Evolutionary conservation across 2,329 filamentous ascomycete species (phyloP), one percentile per base, ranked within the genome.

Genomic region (Colletotrichum chlorophyti): DNA sequence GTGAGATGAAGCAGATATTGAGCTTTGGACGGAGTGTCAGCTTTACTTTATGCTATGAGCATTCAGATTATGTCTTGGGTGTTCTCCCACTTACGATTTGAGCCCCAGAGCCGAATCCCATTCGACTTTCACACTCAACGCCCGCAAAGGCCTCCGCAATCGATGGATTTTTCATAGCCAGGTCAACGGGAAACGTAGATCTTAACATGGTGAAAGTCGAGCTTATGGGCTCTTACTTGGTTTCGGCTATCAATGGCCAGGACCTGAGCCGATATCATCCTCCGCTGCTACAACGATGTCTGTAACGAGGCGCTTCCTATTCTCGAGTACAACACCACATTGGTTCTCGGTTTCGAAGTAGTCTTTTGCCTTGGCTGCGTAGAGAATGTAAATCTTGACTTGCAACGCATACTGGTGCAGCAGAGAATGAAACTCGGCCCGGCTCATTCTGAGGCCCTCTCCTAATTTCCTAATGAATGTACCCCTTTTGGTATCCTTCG

Each of bases 401-500:
- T 34, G 6, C 8, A 27, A 17, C 10, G 31, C 41, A 24, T 53
- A 53, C 6, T 38, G 40, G 15, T 53, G 42, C 31, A 53, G 32
- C 21, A 45, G 24, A 29, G 21, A 12, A 4, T 46, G 32, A 14
- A 53, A 46, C 32, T 45, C 42, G 14, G 51, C 27, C 12, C 51
- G 42, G 15, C 27, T 35, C 32, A 53, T 37, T 10, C 51, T 41
- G 9, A 53, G 40, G 2, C 23, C 26, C 23, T 53, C 32, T 6
- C 41, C 51, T 11, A 37, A 23, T 23, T 47, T 43, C 12, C 29
- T 29, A 8, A 47, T 26, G 19, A n/a, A 48, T n/a, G 21, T 58
- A 48, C 0, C 52, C 58, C 21, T 61, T 57, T 10, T 38, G 58
- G 26, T 63, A 27, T 26, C 46, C 51, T 31, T 63, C 61, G 14